A percentile compares a stretch with the other conserved stretches of the same genome.
phyloP scores from a whole-genome alignment of 768 basidiomycete species.

The Lactarius hatsudake region DNA sequence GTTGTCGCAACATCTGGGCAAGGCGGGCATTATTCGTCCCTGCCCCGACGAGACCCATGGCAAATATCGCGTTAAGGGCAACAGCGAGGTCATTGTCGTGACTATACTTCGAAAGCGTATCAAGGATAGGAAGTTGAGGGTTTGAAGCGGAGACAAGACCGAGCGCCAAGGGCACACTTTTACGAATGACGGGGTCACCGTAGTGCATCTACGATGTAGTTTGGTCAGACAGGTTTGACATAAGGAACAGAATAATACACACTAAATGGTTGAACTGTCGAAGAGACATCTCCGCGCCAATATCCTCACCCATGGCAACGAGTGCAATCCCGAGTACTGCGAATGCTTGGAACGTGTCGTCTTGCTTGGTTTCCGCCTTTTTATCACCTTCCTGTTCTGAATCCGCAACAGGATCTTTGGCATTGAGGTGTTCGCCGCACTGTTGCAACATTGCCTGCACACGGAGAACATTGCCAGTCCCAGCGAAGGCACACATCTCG shows the following conservation, averaged over 20 bases:
- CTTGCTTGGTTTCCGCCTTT: constrained; percentile 46
- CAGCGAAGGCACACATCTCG: constrained; percentile 91
- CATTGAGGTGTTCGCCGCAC: constrained; percentile 86
- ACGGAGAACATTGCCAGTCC: constrained; percentile 92
- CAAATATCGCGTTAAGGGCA: constrained; percentile 95
- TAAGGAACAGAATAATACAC: constrained; percentile 31
- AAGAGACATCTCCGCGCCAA: constrained; percentile 97
- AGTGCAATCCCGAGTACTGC: constrained; percentile 92
- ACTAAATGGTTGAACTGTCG: constrained; percentile 97
- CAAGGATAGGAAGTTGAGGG: constrained; percentile 89
- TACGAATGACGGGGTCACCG: constrained; percentile 89
- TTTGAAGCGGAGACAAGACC: constrained; percentile 95
- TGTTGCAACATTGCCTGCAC: constrained; percentile 90
- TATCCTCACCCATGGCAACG: constrained; percentile 97
- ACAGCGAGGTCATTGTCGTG: constrained; percentile 98
- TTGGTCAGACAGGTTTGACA: constrained; percentile 27
- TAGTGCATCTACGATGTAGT: constrained; percentile 84
- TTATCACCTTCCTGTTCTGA: constrained; percentile 59
- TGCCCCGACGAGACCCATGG: constrained; percentile 97
- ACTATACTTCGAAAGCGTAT: constrained; percentile 97
- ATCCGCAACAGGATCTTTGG: constrained; percentile 36
- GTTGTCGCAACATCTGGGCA: constrained; percentile 94
- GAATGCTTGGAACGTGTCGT: constrained; percentile 87
- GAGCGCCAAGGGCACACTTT: constrained; percentile 90
- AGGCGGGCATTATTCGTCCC: constrained; percentile 98